Base-by-base conservation (phyloP, 305 asterid species). In the Fraxinus greggii region DNA sequence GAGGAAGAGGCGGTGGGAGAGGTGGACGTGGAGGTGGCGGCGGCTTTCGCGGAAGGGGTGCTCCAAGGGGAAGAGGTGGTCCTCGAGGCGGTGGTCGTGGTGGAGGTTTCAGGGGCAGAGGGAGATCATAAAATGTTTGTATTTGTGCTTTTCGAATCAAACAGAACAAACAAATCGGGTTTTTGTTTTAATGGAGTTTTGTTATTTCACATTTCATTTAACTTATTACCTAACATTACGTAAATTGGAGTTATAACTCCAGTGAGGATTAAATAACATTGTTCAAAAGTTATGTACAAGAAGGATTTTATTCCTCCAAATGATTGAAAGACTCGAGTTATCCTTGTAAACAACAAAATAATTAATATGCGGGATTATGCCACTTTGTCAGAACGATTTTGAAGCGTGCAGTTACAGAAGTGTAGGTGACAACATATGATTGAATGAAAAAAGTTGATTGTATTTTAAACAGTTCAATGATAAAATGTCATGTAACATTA, bases 31-130 rank as follows among this genome's bases (percentile, higher is more conserved):
- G 89, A 0, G 85, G 91, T 4, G 87, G 89, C 0, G 89, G 97
- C 21, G 93, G 95, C 36, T 90, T 91, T 73, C 95, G 98, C 29
- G 96, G 97, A 72, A 87, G 95, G 83, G 97, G 97, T 80, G 88
- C 92, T 56, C 94, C 97, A 0, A 88, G 98, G 70, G 97, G 92
- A 12, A 85, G 98, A 56, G 87, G 95, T 59, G 88, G 93, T 32
- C 89, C 90, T 4, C 81, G 95, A 13, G 93, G 95, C 10, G 93
- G 93, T 4, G 88, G 91, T 24, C 86, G 95, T 38, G 89, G 97
- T 15, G 91, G 97, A 9, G 90, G 94, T 70, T 93, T 91, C 86
- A 90, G 98, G 86, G 97, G 97, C 78, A 90, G 97, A 83, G 98
- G 97, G 75, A 88, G 98, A 86, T 89, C 42, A 0, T 94, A 90